Base-by-base conservation (phyloP, 305 asterid genomes). In the Fraxinus albicans region DNA sequence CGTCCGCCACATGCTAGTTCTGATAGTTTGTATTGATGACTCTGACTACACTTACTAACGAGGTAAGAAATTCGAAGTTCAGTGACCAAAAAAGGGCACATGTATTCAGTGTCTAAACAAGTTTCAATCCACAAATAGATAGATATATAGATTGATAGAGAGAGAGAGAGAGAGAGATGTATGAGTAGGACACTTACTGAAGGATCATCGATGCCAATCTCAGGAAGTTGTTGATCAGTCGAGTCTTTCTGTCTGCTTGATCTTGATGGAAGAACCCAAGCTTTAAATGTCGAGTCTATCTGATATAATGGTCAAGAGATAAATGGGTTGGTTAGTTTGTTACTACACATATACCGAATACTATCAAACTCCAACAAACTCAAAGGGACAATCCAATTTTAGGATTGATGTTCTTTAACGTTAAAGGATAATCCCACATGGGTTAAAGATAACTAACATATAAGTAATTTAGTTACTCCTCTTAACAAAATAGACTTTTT, bases 131-230 rank as follows among this genome's bases (percentile, higher is more conserved):
- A 65, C 12, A 21, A 29, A 8, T 63, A 63, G 1, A 6, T 60
- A 7, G 31, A n/a, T 21, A 21, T 21, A 60, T 60, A 8, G 9
- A 10, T n/a, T 19, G 6, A 47, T 47, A 47, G 55, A 12, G 0
- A 44, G n/a, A 44, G 55, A 2, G 53, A 2, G 21, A 34, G 23
- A 10, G 31, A 23, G 3, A 13, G 15, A 13, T 77, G n/a, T 31
- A 15, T 19, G 34, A 17, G 19, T 58, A 36, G 23, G 72, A 65
- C 29, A 84, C 88, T 87, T 92, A 93, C 90, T 2, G 95, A 94
- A 67, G 98, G 98, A 85, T 95, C 99, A 25, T 95, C 98, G 15
- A 89, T 89, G 0, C 97, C 95, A 3, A 94, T 90, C 72, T 79
- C 83, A 1, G 94, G 98, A 31, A 91, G 93, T 73, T 87, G 89